Evolutionary conservation across 257 asterid genomes (phyloP).

Genomic region (Solanum chiquidenum): DNA sequence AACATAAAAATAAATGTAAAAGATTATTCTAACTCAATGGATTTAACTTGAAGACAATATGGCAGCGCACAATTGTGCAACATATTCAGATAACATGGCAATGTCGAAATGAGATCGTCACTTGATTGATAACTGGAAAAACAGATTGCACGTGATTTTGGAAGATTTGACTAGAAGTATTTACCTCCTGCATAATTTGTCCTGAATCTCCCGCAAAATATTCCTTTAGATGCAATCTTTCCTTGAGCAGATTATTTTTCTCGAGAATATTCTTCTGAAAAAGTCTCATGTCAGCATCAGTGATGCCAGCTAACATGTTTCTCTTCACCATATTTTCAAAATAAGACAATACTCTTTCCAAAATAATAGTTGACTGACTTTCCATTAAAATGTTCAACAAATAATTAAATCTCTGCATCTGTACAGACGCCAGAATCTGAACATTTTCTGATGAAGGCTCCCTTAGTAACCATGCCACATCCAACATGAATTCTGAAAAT

Average conservation of each 20-base stretch:
- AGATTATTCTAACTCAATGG: neutral
- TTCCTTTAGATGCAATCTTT: slow-evolving; percentile 18
- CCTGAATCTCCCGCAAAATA: neutral
- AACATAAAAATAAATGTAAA: neutral
- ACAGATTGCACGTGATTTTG: slow-evolving; percentile 4
- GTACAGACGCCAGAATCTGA: slow-evolving; percentile 29
- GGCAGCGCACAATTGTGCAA: neutral
- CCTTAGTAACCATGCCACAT: slow-evolving; percentile 73
- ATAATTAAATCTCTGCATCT: slow-evolving; percentile 40
- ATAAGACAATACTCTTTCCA: slow-evolving; percentile 35
- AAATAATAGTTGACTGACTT: slow-evolving; percentile 40
- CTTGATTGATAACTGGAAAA: slow-evolving; percentile 26
- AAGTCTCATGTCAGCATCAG: slow-evolving; percentile 34
- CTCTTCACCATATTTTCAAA: slow-evolving; percentile 26
- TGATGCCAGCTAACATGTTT: slow-evolving; percentile 17
- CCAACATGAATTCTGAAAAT: slow-evolving; percentile 50
- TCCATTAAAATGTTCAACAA: slow-evolving; percentile 43
- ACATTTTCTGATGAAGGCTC: slow-evolving; percentile 28
- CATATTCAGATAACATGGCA: neutral
- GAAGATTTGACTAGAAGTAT: slow-evolving; percentile 9
- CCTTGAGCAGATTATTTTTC: slow-evolving; percentile 26
- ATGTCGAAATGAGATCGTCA: slow-evolving; percentile 5
- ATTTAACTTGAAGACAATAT: neutral
- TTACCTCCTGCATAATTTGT: neutral
- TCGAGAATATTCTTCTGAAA: slow-evolving; percentile 31